Evolutionary conservation across 257 asterid species (phyloP), one percentile per base, ranked within the genome.

Genomic region (Capsicum rhomboideum): DNA sequence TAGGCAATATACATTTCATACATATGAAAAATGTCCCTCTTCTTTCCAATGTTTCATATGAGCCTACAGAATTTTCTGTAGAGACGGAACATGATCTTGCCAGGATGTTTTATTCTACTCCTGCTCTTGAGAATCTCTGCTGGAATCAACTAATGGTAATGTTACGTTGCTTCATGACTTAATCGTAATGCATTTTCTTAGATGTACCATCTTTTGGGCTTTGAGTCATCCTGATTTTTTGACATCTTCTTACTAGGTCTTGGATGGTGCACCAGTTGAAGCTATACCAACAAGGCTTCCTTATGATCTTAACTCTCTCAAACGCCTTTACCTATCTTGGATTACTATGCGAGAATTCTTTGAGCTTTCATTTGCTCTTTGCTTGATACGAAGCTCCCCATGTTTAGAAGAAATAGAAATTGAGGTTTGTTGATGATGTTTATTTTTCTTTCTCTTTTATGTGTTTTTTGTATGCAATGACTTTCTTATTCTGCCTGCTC

Each of bases 321-420:
- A 46, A 74, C 21, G 21, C 8, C 58, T 74, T 23, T 1, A 13
- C 58, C 18, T 74, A 74, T 46, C 56, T 46, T 26, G 13, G 13
- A 21, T 74, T 44, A n/a, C 21, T 31, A n/a, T 66, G 13, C 23
- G 13, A 10, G 53, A 20, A 18, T 37, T 37, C 28, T 18, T 40
- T 29, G 78, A 69, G 23, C 2, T 69, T 69, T 54, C 53, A 0
- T 67, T 53, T 77, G 34, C 40, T 79, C 82, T 84, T 84, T 84
- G 77, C 74, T 44, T 82, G 46, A 52, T 87, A 1, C 58, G 84
- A 87, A 87, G 86, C 83, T 68, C 83, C 20, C 86, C 88, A 40
- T 78, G 78, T 71, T 56, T 87, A 34, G 52, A 58, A 20, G 28
- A 50, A 9, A 16, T 87, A 1, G 44, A 85, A 31, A 56, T 85